Evolutionary conservation across 2,329 filamentous ascomycete genomes (phyloP).

Genomic region (Dothidotthia symphoricarpi): DNA sequence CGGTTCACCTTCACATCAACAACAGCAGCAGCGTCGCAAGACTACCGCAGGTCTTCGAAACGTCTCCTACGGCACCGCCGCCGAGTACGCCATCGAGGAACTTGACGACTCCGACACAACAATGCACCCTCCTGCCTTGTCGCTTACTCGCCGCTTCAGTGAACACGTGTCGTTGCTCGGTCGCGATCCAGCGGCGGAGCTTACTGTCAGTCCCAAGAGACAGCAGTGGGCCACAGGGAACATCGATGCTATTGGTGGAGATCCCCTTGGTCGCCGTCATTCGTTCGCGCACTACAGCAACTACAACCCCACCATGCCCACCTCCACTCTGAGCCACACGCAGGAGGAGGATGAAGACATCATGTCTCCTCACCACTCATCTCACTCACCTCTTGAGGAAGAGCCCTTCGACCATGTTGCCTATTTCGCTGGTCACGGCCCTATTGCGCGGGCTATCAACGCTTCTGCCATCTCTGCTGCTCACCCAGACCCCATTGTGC

Average conservation of each 20-base stretch:
- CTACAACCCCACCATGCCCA: slow-evolving; percentile 25
- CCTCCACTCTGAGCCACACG: slow-evolving; percentile 30
- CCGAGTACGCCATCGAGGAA: slow-evolving; percentile 71
- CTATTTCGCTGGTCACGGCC: slow-evolving; percentile 41
- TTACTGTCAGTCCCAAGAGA: slow-evolving; percentile 23
- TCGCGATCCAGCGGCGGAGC: slow-evolving; percentile 26
- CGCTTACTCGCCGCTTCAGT: slow-evolving; percentile 39
- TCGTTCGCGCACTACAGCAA: slow-evolving; percentile 60
- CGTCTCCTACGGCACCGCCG: slow-evolving; percentile 56
- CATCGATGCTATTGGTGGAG: slow-evolving; percentile 20
- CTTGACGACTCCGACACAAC: slow-evolving; percentile 62
- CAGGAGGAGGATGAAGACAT: slow-evolving; percentile 34
- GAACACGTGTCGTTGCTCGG: slow-evolving; percentile 29
- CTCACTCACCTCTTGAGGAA: slow-evolving; percentile 55
- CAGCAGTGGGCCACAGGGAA: slow-evolving; percentile 32
- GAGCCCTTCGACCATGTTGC: slow-evolving; percentile 50
- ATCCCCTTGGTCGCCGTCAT: slow-evolving; percentile 68
- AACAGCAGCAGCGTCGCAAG: slow-evolving; percentile 26
- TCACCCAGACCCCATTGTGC: slow-evolving; percentile 34
- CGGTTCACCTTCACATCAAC: slow-evolving; percentile 27
- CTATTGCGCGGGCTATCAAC: slow-evolving; percentile 37
- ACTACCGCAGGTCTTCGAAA: slow-evolving; percentile 55
- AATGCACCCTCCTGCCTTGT: slow-evolving; percentile 41
- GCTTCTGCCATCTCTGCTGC: slow-evolving; percentile 38
- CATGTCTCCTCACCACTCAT: slow-evolving; percentile 25